These are phyloP conservation scores for Floccularia luteovirens DNA, from an alignment of 768 basidiomycete genomes.

Conservation along the genomic window DNA sequence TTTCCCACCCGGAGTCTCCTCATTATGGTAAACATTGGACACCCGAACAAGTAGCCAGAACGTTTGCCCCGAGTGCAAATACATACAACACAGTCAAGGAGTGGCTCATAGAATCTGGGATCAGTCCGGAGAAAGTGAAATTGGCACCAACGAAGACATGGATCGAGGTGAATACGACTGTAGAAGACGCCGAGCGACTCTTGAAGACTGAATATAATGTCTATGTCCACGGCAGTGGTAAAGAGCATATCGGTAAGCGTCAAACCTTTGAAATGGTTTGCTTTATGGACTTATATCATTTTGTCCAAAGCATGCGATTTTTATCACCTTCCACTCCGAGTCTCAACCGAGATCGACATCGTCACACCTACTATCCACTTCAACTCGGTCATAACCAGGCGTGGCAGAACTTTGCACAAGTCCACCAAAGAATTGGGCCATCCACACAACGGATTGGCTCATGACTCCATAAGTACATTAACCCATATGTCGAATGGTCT, in stretches of 20 bases:
- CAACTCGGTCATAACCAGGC: slow-evolving; percentile 20
- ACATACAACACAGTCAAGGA: slow-evolving; percentile 26
- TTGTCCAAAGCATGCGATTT: slow-evolving; percentile 18
- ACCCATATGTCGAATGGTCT: slow-evolving; percentile 12
- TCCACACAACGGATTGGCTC: slow-evolving; percentile 15
- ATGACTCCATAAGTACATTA: slow-evolving; percentile 15
- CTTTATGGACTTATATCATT: neutral
- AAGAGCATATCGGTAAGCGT: slow-evolving; percentile 27
- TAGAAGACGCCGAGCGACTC: slow-evolving; percentile 32
- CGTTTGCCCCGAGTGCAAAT: slow-evolving; percentile 31
- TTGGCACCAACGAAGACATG: slow-evolving; percentile 24
- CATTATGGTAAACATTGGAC: slow-evolving; percentile 42
- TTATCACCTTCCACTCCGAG: slow-evolving; percentile 25
- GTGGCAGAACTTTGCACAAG: slow-evolving; percentile 4
- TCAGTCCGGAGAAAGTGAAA: slow-evolving; percentile 19
- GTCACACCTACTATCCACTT: slow-evolving; percentile 30
- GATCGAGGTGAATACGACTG: slow-evolving; percentile 29
- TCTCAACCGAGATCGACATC: slow-evolving; percentile 29
- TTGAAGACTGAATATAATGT: slow-evolving; percentile 36
- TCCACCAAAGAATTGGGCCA: slow-evolving; percentile 12
- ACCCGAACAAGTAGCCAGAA: slow-evolving; percentile 26
- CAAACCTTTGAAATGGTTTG: neutral
- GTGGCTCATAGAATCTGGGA: slow-evolving; percentile 33
- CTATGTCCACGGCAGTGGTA: slow-evolving; percentile 26
- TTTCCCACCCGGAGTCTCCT: slow-evolving; percentile 38